A percentile compares a stretch with the other conserved stretches of the same genome.
Evolutionary conservation across 1,284 basidiomycete species (phyloP).

Genomic region (Exobasidium cylindrosporum): DNA sequence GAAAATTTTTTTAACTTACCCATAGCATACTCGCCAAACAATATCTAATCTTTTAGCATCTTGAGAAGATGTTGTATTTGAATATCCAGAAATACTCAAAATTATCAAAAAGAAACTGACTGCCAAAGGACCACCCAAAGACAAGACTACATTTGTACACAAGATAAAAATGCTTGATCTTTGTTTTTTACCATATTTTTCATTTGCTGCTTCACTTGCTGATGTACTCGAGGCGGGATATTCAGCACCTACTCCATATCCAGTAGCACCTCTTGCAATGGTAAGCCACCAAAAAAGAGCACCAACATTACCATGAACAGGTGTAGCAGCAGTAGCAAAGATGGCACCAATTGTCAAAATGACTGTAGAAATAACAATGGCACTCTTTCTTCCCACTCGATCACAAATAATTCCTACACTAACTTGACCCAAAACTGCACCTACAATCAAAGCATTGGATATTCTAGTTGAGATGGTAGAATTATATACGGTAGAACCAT

Average conservation of each 20-base stretch:
- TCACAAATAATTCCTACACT: conserved; percentile 70
- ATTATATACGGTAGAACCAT: conserved; percentile 61
- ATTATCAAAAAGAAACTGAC: conserved; percentile 71
- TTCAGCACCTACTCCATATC: conserved; percentile 63
- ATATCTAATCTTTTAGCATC: conserved; percentile 67
- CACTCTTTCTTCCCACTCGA: conserved; percentile 60
- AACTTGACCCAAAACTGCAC: conserved; percentile 67
- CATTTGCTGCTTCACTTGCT: conserved; percentile 71
- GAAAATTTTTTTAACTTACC: too few species aligned
- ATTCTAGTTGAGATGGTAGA: conserved; percentile 67
- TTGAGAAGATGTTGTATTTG: conserved; percentile 34
- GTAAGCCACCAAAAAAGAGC: conserved; percentile 77
- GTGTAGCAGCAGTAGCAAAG: conserved; percentile 70
- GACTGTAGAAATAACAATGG: conserved; percentile 64
- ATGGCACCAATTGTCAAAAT: conserved; percentile 71
- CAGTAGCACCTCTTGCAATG: conserved; percentile 55
- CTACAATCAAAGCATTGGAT: conserved; percentile 71
- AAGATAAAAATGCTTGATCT: conserved; percentile 73
- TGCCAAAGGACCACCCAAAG: conserved; percentile 63
- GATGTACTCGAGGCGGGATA: conserved; percentile 71
- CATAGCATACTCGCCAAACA: conserved; percentile 67
- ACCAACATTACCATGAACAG: conserved; percentile 60
- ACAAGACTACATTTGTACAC: conserved; percentile 63
- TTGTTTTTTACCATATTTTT: conserved; percentile 62
- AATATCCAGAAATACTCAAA: conserved; percentile 58